Conservation (phyloP, 768 basidiomycete genomes). For the Strobilomyces dryophilus region DNA sequence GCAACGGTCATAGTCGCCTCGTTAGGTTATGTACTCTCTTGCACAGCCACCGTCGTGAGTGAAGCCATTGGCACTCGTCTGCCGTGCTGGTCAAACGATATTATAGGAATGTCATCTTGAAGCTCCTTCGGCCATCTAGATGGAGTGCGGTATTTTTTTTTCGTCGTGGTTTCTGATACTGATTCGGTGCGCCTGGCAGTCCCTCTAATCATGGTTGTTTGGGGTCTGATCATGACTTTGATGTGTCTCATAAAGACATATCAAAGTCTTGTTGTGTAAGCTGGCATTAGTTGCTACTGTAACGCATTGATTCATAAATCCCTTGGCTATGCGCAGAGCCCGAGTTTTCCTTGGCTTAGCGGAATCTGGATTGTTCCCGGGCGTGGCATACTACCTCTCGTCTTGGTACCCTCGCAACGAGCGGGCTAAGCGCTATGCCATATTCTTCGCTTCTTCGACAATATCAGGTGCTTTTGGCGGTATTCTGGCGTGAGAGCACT, state of each 20-base stretch:
- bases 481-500: conserved; percentile 38
- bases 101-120: conserved; percentile 36
- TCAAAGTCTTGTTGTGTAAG: conserved; percentile 29
- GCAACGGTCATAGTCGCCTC: not conserved
- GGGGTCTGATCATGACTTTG: conserved; percentile 35
- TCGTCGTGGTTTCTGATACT: not conserved
- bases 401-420: conserved; percentile 58
- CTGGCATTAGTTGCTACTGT: too few species aligned
- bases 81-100: not conserved
- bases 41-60: conserved; percentile 39
- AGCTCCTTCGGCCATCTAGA: conserved; percentile 30
- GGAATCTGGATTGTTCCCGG: conserved; percentile 42
- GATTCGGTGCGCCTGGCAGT: conserved; percentile 24
- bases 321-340: conserved; percentile 17
- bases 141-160: conserved; percentile 24
- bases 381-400: conserved; percentile 41
- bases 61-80: too few species aligned
- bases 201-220: conserved; percentile 33
- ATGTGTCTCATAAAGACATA: conserved; percentile 36
- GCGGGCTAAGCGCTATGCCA: conserved; percentile 49
- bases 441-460: conserved; percentile 58
- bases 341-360: conserved; percentile 43
- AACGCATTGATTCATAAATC: too few species aligned
- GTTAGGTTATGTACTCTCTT: conserved; percentile 33
- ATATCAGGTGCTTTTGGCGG: conserved; percentile 48